phyloP scores from a whole-genome alignment of 2,329 filamentous ascomycete genomes.

The Colletotrichum aenigma region DNA sequence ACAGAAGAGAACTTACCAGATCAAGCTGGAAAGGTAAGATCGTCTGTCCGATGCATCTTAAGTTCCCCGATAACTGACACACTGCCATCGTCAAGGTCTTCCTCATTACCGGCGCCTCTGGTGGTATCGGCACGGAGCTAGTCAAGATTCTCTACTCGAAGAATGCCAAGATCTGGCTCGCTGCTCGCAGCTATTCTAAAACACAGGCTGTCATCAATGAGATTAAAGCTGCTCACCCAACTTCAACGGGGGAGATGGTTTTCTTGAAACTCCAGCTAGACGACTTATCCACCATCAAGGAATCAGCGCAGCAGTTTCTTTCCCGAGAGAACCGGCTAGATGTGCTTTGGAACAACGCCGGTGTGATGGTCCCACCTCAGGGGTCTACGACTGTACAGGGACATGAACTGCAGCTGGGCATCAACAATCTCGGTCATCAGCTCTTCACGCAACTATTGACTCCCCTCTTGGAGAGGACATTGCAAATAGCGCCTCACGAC shows the following conservation, averaged over 20 bases:
- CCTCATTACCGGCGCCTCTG: neutral
- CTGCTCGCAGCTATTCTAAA: neutral
- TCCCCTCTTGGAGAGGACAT: accelerated
- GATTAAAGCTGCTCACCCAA: neutral
- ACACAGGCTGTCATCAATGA: neutral
- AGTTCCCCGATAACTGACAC: neutral
- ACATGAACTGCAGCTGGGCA: neutral
- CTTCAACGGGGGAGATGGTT: neutral
- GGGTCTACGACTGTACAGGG: neutral
- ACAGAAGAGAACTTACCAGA: neutral
- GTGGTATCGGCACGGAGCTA: neutral
- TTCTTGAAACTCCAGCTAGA: neutral
- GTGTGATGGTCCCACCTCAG: neutral
- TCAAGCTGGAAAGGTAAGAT: neutral
- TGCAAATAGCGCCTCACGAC: accelerated
- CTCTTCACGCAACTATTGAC: neutral
- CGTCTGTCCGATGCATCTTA: accelerated
- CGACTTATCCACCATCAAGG: neutral
- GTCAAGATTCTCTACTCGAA: neutral
- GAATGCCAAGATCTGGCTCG: neutral
- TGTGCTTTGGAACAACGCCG: neutral
- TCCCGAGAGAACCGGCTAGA: neutral
- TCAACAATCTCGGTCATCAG: neutral
- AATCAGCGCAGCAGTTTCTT: neutral
- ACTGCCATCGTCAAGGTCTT: accelerated